phyloP scores from a whole-genome alignment of 192 early-diverging fungal genomes.

The Linnemannia hyalina region DNA sequence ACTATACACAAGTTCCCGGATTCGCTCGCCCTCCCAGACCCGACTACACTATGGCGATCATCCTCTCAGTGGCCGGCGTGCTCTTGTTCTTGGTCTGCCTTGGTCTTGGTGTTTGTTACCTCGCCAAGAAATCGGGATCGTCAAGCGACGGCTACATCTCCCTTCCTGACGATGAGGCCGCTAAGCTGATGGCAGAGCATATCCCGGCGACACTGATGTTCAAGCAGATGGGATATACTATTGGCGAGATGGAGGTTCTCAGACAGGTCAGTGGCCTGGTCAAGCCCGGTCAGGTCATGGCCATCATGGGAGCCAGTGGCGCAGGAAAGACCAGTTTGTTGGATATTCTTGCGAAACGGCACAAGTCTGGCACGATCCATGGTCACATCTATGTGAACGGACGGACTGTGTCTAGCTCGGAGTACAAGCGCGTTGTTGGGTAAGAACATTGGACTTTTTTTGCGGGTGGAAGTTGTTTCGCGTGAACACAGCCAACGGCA shows the following conservation, averaged over 20 bases:
- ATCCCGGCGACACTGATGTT: conserved; percentile 74
- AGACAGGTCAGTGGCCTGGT: conserved; percentile 79
- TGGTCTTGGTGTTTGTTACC: conserved; percentile 28
- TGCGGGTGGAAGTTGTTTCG: neutral
- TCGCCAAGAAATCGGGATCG: conserved; percentile 29
- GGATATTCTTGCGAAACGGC: conserved; percentile 88
- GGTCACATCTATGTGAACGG: conserved; percentile 90
- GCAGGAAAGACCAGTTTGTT: conserved; percentile 95
- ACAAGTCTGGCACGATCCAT: conserved; percentile 73
- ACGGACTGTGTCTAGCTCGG: conserved; percentile 65
- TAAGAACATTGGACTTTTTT: conserved; percentile 63
- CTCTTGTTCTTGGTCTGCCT: conserved; percentile 46
- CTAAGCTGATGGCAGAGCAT: conserved; percentile 79
- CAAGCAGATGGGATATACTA: conserved; percentile 66
- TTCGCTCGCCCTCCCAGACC: conserved; percentile 61
- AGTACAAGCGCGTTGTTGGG: conserved; percentile 80
- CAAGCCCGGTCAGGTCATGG: conserved; percentile 89
- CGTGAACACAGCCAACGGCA: too few relatives aligned
- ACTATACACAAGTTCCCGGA: conserved; percentile 85
- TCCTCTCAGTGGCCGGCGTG: conserved; percentile 48
- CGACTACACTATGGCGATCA: conserved; percentile 42
- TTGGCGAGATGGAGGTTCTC: conserved; percentile 60
- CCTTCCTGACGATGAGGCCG: conserved; percentile 66
- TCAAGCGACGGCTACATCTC: conserved; percentile 32
- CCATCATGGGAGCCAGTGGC: conserved; percentile 93